Evolutionary conservation across 2,329 filamentous ascomycete species (phyloP).

Genomic region (Dactylellina drechsleri): DNA sequence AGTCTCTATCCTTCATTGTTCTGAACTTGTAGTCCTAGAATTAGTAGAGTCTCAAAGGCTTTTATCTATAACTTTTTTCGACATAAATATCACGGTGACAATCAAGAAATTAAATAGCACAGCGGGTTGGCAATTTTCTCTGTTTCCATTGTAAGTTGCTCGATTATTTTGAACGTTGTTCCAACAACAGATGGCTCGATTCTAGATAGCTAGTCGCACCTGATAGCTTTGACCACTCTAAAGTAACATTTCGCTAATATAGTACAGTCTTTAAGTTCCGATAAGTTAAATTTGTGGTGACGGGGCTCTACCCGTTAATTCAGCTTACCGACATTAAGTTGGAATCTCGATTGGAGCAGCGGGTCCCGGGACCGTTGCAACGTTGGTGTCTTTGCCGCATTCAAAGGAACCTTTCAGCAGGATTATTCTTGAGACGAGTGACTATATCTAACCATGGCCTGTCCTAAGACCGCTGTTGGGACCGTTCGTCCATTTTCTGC

Average conservation of each 20-base stretch:
- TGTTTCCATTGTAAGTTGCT: conserved; percentile 19
- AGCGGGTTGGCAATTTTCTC: neutral
- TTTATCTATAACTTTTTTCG: too few species aligned
- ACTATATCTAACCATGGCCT: too few species aligned
- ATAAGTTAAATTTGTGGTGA: conserved; percentile 7
- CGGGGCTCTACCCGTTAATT: neutral
- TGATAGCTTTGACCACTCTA: conserved; percentile 27
- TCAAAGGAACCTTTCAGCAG: too few species aligned
- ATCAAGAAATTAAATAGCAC: neutral
- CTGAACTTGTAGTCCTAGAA: too few species aligned
- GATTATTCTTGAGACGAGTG: too few species aligned
- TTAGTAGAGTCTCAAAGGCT: too few species aligned
- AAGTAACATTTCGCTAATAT: conserved; percentile 30
- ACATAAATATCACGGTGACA: too few species aligned
- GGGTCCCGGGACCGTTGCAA: conserved; percentile 3
- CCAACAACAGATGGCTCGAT: neutral
- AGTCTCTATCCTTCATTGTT: too few species aligned
- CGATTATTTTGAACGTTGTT: neutral
- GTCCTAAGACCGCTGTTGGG: neutral
- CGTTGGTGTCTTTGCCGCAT: neutral
- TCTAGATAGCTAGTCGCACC: neutral
- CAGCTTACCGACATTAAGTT: too few species aligned
- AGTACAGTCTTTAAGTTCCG: neutral
- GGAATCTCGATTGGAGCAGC: too few species aligned
- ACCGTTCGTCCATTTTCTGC: conserved; percentile 7